Evolutionary conservation across 148 eudicot genomes (phyloP).

Genomic region (Chenopodium quinoa): DNA sequence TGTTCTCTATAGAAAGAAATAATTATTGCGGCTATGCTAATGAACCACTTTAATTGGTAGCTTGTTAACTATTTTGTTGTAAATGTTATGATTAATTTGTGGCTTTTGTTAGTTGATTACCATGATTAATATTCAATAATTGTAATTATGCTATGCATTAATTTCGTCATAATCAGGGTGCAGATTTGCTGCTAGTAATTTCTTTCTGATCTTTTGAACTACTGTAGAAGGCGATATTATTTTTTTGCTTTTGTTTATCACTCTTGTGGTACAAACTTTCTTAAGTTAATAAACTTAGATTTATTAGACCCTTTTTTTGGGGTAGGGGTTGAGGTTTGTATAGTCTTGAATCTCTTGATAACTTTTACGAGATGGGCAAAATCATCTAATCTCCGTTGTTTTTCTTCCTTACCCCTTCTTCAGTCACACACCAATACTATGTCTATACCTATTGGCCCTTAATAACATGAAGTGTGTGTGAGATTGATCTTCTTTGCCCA

Average conservation of each 20-base stretch:
- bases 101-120: conserved; percentile 21
- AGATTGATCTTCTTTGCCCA: background rate
- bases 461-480: background rate
- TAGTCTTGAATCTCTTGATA: too few species aligned
- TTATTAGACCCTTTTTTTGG: background rate
- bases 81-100: conserved; percentile 8
- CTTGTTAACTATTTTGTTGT: conserved; percentile 12
- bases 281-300: background rate
- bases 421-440: too few species aligned
- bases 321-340: too few species aligned
- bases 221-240: background rate
- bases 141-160: conserved; percentile 26
- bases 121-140: conserved; percentile 22
- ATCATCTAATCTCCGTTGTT: background rate
- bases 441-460: too few species aligned
- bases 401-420: background rate
- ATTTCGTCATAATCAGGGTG: conserved; percentile 25
- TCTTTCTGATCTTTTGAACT: background rate
- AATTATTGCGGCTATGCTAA: conserved; percentile 19
- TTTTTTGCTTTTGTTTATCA: background rate
- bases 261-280: background rate
- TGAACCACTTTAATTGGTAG: conserved; percentile 9
- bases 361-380: background rate
- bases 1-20: conserved; percentile 13
- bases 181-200: conserved; percentile 13